A percentile compares a stretch with the other conserved stretches of the same genome.
Conservation (phyloP, 176 grass and related monocot genomes). For the Oropetium thomaeum region DNA sequence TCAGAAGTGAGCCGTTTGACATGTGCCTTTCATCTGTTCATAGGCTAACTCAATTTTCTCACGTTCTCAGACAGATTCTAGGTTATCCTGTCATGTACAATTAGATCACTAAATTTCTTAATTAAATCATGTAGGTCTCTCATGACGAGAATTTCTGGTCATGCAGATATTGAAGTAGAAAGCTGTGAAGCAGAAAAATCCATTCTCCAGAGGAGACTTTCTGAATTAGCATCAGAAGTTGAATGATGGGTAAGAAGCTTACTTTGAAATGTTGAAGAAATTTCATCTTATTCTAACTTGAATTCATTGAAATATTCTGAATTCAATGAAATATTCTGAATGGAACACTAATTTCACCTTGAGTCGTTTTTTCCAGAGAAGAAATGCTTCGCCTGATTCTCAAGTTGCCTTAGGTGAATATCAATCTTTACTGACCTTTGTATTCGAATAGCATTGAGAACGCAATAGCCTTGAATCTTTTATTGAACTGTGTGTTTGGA, state of each 20-base stretch:
- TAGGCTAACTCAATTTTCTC: not conserved
- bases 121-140: not conserved
- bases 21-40: not conserved
- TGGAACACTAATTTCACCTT: constrained; percentile 23
- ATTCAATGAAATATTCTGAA: constrained; percentile 7
- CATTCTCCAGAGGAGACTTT: constrained; percentile 79
- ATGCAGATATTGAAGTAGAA: constrained; percentile 64
- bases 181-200: constrained; percentile 71
- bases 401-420: constrained; percentile 37
- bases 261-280: not conserved
- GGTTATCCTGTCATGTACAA: not conserved
- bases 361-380: constrained; percentile 59
- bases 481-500: constrained; percentile 13
- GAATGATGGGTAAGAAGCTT: constrained; percentile 75
- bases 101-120: not conserved
- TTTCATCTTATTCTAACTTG: not conserved
- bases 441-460: not conserved
- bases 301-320: constrained; percentile 19
- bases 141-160: not conserved
- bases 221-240: constrained; percentile 82
- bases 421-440: constrained; percentile 21
- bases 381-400: constrained; percentile 66
- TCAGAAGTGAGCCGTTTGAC: not conserved
- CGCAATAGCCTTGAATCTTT: not conserved
- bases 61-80: not conserved